These are phyloP conservation scores for Tuber calosporum DNA, from an alignment of 495 filamentous ascomycete genomes.

Conservation along the genomic window DNA sequence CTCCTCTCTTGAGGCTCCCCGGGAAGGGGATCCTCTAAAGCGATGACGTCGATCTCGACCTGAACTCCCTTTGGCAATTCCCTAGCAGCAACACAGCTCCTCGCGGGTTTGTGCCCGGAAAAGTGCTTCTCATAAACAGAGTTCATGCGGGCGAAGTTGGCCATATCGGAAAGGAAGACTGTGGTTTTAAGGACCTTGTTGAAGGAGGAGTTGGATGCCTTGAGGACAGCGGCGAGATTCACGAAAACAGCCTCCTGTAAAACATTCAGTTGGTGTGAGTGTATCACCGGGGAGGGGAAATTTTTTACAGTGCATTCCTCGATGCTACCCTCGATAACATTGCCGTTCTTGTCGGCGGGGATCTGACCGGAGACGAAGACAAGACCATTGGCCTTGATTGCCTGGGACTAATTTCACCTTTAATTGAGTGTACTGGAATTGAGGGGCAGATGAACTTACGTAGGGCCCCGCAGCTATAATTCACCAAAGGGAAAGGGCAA, in stretches of 20 bases:
- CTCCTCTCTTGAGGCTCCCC: slow-evolving; percentile 4
- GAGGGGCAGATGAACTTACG: slow-evolving; percentile 13
- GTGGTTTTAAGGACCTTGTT: slow-evolving; percentile 63
- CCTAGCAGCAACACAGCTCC: slow-evolving; percentile 85
- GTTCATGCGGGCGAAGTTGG: slow-evolving; percentile 72
- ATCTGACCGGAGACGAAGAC: slow-evolving; percentile 95
- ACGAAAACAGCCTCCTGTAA: slow-evolving; percentile 44
- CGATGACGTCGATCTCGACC: slow-evolving; percentile 83
- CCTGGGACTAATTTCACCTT: slow-evolving; percentile 63
- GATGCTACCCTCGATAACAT: slow-evolving; percentile 68
- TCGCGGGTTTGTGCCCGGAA: slow-evolving; percentile 62
- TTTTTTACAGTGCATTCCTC: slow-evolving; percentile 46
- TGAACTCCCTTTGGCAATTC: slow-evolving; percentile 83
- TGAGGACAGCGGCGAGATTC: slow-evolving; percentile 60
- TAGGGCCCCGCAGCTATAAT: slow-evolving; percentile 41
- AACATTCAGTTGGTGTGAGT: background rate
- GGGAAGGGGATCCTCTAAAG: slow-evolving; percentile 46
- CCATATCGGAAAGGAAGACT: slow-evolving; percentile 63
- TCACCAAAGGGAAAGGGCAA: slow-evolving; percentile 3
- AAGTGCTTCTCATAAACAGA: slow-evolving; percentile 81
- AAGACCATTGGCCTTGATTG: slow-evolving; percentile 69
- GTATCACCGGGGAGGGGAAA: slow-evolving; percentile 38
- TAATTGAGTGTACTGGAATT: too few species aligned
- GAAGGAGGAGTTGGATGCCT: slow-evolving; percentile 56
- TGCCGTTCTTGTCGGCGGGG: slow-evolving; percentile 67